Evolutionary conservation across 2,329 filamentous ascomycete species (phyloP), one percentile per base, ranked within the genome.

Genomic region (Beauveria rudraprayagi): DNA sequence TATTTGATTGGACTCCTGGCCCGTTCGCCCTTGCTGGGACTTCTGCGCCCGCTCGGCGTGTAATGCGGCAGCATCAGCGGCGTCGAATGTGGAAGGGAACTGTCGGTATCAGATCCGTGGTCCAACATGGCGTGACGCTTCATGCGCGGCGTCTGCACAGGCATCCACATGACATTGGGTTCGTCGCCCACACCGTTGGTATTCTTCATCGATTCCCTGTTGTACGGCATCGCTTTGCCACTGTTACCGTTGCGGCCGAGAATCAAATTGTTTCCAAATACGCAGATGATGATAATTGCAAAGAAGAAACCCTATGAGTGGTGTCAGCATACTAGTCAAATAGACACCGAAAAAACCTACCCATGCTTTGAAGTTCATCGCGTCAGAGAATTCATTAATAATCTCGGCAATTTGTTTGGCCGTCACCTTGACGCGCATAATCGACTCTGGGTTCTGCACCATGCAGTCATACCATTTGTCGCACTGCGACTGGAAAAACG

Each of bases 321-420:
- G 5, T 9, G 9, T 50, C 60, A 61, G n/a, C 9, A 40, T 47
- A 46, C 3, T 6, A 4, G 34, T n/a, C 3, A 40, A 55, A 41
- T 43, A 26, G 1, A 48, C 7, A 16, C 6, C 1, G 5, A 5
- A n/a, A 3, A 19, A 26, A 72, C 79, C 65, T 73, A 84, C 82
- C 76, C 81, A 82, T 10, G 82, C 80, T 74, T 97, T 97, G 74
- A 91, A 88, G 65, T 89, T 91, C 73, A 97, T 92, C 6, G 90
- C 87, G 67, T 96, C 91, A 5, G 96, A 87, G 72, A 97, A 97
- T 68, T 89, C 88, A 71, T 97, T 97, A 73, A 97, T 88, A 46
- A 99, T 96, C 70, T 91, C 86, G 1, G 93, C 93, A 70, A 97
- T 89, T 28, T 92, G 94, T 69, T 90, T 88, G 5, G 91, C 92